Evolutionary conservation across 257 asterid species (phyloP).

Genomic region (Nicotiana benthamiana): DNA sequence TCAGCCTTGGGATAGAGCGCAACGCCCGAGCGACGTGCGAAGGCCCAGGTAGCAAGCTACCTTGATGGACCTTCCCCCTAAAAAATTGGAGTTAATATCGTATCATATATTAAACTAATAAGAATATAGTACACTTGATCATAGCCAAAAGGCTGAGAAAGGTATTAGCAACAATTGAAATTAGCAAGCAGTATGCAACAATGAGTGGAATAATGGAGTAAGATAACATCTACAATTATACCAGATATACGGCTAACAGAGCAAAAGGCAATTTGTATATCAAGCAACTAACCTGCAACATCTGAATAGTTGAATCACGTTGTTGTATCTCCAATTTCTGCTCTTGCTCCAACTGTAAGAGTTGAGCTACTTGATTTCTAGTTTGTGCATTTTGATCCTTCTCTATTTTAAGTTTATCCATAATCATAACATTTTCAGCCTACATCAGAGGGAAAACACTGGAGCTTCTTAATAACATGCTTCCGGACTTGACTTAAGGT

Average conservation of each 20-base stretch:
- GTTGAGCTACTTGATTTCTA: slow-evolving; percentile 68
- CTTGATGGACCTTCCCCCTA: background rate
- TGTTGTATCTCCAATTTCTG: slow-evolving; percentile 69
- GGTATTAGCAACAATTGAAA: background rate
- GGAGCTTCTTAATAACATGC: slow-evolving; percentile 10
- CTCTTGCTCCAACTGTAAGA: slow-evolving; percentile 72
- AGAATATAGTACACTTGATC: background rate
- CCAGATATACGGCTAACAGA: background rate
- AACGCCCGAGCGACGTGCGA: background rate
- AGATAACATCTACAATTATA: background rate
- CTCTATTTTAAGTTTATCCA: slow-evolving; percentile 68
- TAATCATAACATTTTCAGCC: slow-evolving; percentile 73
- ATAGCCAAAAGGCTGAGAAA: background rate
- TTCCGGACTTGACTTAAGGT: background rate
- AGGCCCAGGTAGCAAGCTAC: background rate
- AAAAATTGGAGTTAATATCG: background rate
- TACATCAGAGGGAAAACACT: slow-evolving; percentile 31
- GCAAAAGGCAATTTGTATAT: background rate
- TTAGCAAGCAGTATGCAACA: background rate
- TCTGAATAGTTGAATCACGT: slow-evolving; percentile 68
- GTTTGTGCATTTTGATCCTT: slow-evolving; percentile 79
- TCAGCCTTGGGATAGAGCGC: background rate
- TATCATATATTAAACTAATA: background rate
- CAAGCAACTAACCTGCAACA: slow-evolving; percentile 58
- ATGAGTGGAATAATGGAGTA: background rate